phyloP scores from a whole-genome alignment of 495 filamentous ascomycete species.

The Penicillium macrosclerotiorum region DNA sequence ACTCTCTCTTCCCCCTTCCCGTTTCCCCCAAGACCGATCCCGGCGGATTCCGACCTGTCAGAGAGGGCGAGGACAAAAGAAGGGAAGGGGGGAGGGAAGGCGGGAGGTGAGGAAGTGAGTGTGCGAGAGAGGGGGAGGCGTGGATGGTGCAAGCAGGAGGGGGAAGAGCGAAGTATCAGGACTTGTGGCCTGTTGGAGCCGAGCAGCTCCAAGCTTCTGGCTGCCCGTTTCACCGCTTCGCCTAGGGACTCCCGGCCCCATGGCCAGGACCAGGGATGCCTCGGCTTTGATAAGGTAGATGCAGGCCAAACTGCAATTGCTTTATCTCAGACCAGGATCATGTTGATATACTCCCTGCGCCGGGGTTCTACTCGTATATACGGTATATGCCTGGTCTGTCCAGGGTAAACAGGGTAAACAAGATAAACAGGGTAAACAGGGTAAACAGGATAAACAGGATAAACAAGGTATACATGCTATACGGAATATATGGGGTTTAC shows the following conservation, averaged over 20 bases:
- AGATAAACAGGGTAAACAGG: too few relatives aligned
- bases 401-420: too few relatives aligned
- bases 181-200: too few relatives aligned
- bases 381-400: too few relatives aligned
- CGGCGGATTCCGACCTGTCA: slow-evolving; percentile 14
- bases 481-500: too few relatives aligned
- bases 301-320: slow-evolving; percentile 23
- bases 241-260: too few relatives aligned
- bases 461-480: too few relatives aligned
- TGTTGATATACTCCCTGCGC: too few relatives aligned
- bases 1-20: too few relatives aligned
- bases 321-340: slow-evolving; percentile 19
- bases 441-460: too few relatives aligned
- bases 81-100: neutral
- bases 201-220: neutral
- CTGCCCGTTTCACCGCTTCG: too few relatives aligned
- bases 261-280: neutral
- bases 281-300: slow-evolving; percentile 16
- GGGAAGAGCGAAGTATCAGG: neutral
- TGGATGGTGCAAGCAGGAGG: neutral
- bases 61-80: neutral
- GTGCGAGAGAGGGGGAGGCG: neutral
- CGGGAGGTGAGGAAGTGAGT: neutral
- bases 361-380: too few relatives aligned
- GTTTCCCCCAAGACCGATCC: slow-evolving; percentile 15